Base-by-base conservation (phyloP, 768 basidiomycete species). In the Gelatoporia subvermispora region DNA sequence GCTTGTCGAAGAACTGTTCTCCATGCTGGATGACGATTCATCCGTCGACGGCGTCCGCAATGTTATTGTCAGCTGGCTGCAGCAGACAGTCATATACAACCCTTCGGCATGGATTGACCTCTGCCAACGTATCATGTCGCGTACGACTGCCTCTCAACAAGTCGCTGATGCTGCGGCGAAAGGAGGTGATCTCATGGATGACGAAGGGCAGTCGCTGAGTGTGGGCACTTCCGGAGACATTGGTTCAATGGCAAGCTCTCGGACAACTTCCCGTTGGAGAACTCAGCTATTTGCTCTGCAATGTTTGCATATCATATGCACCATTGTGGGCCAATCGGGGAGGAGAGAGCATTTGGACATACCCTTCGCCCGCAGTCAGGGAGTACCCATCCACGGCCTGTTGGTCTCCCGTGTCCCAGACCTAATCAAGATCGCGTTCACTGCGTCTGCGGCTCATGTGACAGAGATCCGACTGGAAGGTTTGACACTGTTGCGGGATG, bases 31-130 rank as follows among this genome's bases (percentile, higher is more conserved):
- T 60, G 93, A 93, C 56, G 93, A 96, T 61, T 85, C 93, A 0
- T 88, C 85, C 2, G 87, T 97, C 15, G 87, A 95, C 54, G 96
- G 96, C 3, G 93, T 98, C 20, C 76, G 89, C 24, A 87, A 91
- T 53, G 93, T 97, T 49, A 98, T 98, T 57, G 73, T 80, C 11
- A 91, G 88, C 54, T 99, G 96, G 96, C 73, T 98, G 7, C 82
- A 88, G 53, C 96, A 99, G 65, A 98, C 96, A 0, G 94, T 92
- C 1, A 76, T 89, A 17, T 81, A 89, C 48, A 90, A 93, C 52
- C 95, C 96, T 0, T 93, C 88, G 0, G 96, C 94, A 1, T 99
- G 96, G 96, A 96, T 99, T 48, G 93, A 94, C 61, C 75, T 98
- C 1, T 98, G 95, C 59, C 95, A 97, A 65, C 75, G 93, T 21